Evolutionary conservation across 148 eudicot species (phyloP).

Genomic region (Fagopyrum tataricum): DNA sequence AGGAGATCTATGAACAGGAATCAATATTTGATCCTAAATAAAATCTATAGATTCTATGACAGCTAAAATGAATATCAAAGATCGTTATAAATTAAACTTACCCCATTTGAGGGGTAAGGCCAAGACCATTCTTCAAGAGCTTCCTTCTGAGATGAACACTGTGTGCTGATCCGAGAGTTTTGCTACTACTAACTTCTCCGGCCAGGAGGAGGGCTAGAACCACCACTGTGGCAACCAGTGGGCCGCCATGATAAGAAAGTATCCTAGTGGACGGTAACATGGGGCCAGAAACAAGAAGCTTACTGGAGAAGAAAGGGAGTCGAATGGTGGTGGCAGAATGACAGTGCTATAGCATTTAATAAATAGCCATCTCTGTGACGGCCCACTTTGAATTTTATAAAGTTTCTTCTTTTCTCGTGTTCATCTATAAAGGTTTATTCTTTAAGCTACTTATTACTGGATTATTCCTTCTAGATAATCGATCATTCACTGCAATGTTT

Average conservation of each 20-base stretch:
- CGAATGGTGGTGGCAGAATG: no score
- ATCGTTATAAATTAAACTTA: background rate
- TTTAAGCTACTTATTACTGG: no score
- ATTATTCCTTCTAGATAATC: no score
- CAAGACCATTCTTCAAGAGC: background rate
- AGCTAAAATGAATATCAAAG: no score
- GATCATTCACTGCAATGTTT: no score
- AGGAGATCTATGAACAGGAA: background rate
- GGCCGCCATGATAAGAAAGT: background rate
- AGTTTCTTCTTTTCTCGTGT: no score
- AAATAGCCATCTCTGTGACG: no score
- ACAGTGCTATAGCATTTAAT: no score
- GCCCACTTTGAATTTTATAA: no score
- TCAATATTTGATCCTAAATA: no score
- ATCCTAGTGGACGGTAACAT: background rate
- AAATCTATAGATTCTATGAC: no score
- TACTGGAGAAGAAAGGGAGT: background rate
- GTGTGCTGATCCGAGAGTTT: background rate
- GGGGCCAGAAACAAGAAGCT: background rate
- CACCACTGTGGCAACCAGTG: background rate
- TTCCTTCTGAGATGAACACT: background rate
- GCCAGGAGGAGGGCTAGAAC: background rate
- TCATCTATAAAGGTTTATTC: no score
- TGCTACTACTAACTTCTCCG: background rate
- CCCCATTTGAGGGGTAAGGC: conserved; percentile 1